Base-by-base conservation (phyloP, 805 yeast species). In the Henningerozyma blattae region DNA sequence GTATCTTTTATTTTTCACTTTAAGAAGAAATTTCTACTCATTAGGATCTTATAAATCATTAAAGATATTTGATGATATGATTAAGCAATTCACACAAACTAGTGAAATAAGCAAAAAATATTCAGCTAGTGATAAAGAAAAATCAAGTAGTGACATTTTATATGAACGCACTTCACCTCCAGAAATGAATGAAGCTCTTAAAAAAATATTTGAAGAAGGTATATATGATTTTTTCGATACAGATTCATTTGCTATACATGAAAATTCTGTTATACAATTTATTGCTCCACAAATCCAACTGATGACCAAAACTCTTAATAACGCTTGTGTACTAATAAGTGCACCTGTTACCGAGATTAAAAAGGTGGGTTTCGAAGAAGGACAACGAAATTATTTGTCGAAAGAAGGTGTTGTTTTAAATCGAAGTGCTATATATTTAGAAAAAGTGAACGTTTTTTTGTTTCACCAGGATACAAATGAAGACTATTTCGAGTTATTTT, bases 211-310 rank as follows among this genome's bases (percentile, higher is more conserved):
- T 19, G 34, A 30, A 12, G 16, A 30, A 2, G 31, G 30, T 18
- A 22, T 34, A 24, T 27, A 12, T 6, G 30, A 34, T 18, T 4
- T 31, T 22, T 7, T 31, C 2, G 24, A 27, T 3, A 24, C 28
- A 12, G 25, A 27, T 6, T 17, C 27, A 14, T 31, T 27, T 28
- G 18, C 13, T 18, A 20, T 18, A 6, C 27, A 30, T 16, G 32
- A 31, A n/a, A 22, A 35, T 17, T 33, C 31, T 19, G 27, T 76
- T 41, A 65, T 87, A 20, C 75, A 75, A 38, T 63, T 89, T 28
- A 61, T 79, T 5, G 72, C 84, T 20, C 95, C 96, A 0, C 95
- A 89, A 53, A 72, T 86, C 31, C 96, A 87, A 51, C 46, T 80
- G 18, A 65, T 71, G 32, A 63, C 72, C 13, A 65, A 65, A 22